Evolutionary conservation across 345 rosid species (phyloP).

Genomic region (thale cress (Arabidopsis thaliana)): TAIR10.1 NC_003071.7:15879001-15879500

Average conservation of each 20-base stretch:
- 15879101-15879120: slow-evolving; percentile 19
- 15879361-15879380: slow-evolving; percentile 71
- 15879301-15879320: slow-evolving; percentile 6
- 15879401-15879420: slow-evolving; percentile 55
- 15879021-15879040: slow-evolving; percentile 99
- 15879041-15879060: slow-evolving; percentile 32
- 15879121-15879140: slow-evolving; percentile 56
- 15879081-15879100: background rate
- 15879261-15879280: background rate
- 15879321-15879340: slow-evolving; percentile 57
- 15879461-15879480: no score
- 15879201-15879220: slow-evolving; percentile 94
- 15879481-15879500: no score
- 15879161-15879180: slow-evolving; percentile 76
- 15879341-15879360: slow-evolving; percentile 79
- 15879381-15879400: slow-evolving; percentile 69
- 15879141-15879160: slow-evolving; percentile 72
- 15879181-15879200: slow-evolving; percentile 87
- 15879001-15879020: slow-evolving; percentile 83
- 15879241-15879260: slow-evolving; percentile 57
- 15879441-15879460: no score
- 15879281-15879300: background rate
- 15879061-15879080: background rate
- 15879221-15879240: slow-evolving; percentile 83
- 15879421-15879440: no score